phyloP scores from a whole-genome alignment of 768 basidiomycete genomes.

The Lactarius trivialis region DNA sequence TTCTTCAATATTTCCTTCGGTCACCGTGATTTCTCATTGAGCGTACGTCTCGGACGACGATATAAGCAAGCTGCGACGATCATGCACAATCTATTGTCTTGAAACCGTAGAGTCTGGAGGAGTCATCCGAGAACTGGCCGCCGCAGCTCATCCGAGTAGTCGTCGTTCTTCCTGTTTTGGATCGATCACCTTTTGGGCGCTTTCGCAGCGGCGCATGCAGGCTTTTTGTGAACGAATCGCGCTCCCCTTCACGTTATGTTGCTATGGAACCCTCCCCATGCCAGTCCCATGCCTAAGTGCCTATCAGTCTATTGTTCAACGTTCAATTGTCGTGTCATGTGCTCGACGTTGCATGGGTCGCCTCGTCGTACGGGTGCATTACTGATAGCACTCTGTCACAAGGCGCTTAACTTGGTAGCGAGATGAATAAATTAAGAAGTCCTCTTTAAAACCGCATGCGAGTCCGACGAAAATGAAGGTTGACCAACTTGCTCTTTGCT shows the following conservation, averaged over 20 bases:
- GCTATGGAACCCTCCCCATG: background rate
- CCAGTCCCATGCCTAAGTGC: background rate
- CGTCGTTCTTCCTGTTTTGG: too few relatives aligned
- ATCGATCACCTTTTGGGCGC: too few relatives aligned
- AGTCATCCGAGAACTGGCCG: too few relatives aligned
- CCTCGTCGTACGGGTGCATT: rapidly evolving
- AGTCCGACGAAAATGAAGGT: too few relatives aligned
- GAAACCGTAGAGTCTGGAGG: too few relatives aligned
- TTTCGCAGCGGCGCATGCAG: background rate
- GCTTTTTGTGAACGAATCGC: background rate
- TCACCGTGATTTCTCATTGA: too few relatives aligned
- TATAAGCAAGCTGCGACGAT: too few relatives aligned
- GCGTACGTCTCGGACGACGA: too few relatives aligned
- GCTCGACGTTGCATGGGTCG: background rate
- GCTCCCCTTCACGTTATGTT: background rate
- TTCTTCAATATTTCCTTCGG: too few relatives aligned
- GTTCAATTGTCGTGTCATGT: too few relatives aligned
- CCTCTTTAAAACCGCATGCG: constrained; percentile 12
- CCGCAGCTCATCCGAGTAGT: too few relatives aligned
- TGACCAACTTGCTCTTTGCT: background rate
- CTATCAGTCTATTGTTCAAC: background rate
- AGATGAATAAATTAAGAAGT: background rate
- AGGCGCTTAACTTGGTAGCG: background rate
- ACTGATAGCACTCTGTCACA: background rate
- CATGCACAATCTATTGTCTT: too few relatives aligned